Evolutionary conservation across 164 flowering plant species (phyloP), one percentile per base, ranked within the genome.

Genomic region (Amborella trichopoda): DNA sequence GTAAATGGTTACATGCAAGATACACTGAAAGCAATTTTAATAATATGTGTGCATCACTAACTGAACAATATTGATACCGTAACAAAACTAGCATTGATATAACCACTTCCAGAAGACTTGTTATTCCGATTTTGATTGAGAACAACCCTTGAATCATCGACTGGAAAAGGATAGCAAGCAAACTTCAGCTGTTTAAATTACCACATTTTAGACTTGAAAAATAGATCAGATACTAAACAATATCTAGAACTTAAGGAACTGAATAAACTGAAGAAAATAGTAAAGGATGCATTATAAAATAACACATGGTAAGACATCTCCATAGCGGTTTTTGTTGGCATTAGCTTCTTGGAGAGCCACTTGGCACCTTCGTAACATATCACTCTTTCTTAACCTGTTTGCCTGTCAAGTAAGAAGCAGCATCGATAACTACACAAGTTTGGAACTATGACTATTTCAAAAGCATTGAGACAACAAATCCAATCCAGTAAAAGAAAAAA

Each of bases 81-180:
- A 36, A 89, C 65, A 26, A 76, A 65, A 70, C 97, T 89, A 20
- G 97, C 97, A 75, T 84, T 82, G 47, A 85, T 80, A 41, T 81
- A 85, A 16, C 74, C 88, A 49, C 46, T 67, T 22, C 75, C 85
- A 27, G 72, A 30, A 36, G 72, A 67, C 52, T 67, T 71, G 53
- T 63, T 48, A 60, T 73, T 73, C 60, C 55, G 69, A 36, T 73
- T 71, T 22, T 74, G 59, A 38, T 74, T 56, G 28, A 81, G 81
- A 34, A 81, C 69, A 53, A 85, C 77, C 60, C 95, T 69, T 40
- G 52, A 75, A n/a, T 62, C 49, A 61, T 87, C 96, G 72, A 79
- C 96, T 87, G 76, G 41, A 60, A 46, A 49, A 19, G 24, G 50
- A 50, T 20, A 28, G 48, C 3, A 55, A 47, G 3, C 33, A 21